phyloP scores from a whole-genome alignment of 306 rosid genomes.

The Arachis stenosperma region DNA sequence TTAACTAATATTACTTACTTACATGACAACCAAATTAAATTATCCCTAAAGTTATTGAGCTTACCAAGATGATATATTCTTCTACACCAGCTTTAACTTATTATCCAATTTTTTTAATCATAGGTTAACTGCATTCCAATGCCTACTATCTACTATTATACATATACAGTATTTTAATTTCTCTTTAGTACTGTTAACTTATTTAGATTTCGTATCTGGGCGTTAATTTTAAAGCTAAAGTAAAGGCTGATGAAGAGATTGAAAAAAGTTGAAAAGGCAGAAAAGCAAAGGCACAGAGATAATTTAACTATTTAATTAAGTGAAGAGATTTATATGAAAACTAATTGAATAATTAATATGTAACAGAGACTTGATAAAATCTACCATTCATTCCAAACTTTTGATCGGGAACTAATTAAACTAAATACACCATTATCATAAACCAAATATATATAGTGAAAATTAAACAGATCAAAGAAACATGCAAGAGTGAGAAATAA shows the following conservation, averaged over 20 bases:
- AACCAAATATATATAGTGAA: conserved; percentile 13
- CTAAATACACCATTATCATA: conserved; percentile 50
- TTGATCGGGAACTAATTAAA: conserved; percentile 22
- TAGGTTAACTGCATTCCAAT: conserved; percentile 1
- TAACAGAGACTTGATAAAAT: not conserved
- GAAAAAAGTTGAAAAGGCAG: conserved; percentile 8
- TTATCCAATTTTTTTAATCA: not conserved
- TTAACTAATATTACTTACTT: not conserved
- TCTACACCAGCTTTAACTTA: conserved; percentile 23
- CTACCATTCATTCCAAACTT: conserved; percentile 14
- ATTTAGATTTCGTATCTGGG: not conserved
- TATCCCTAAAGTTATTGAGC: conserved; percentile 42
- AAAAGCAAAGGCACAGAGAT: not conserved
- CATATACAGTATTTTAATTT: too few species aligned
- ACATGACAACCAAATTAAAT: conserved; percentile 8
- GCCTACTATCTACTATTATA: not conserved
- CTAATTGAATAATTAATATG: too few species aligned
- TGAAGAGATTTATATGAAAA: not conserved
- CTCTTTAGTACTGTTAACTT: too few species aligned
- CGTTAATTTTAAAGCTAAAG: conserved; percentile 23
- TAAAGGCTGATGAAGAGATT: conserved; percentile 7
- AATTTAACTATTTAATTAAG: not conserved
- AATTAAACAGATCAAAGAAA: conserved; percentile 11
- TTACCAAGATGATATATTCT: conserved; percentile 38
- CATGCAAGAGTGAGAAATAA: not conserved